A percentile compares a stretch with the other conserved stretches of the same genome.
phyloP scores from a whole-genome alignment of 2,329 filamentous ascomycete species.

The Aspergillus novoparasiticus region DNA sequence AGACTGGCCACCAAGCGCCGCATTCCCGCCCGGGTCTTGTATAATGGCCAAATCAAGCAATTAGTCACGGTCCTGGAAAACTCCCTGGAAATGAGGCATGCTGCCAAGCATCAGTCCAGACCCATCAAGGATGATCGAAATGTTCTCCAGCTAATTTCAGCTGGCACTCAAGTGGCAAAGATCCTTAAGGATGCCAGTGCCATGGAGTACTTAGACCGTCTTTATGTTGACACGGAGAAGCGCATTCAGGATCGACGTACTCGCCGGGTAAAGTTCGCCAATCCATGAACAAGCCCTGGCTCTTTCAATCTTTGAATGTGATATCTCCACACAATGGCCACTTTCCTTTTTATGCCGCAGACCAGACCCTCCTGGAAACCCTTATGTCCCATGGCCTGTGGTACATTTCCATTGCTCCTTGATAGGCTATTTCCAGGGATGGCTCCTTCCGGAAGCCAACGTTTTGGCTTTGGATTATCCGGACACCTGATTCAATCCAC shows the following conservation, averaged over 20 bases:
- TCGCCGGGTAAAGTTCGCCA: slow-evolving; percentile 41
- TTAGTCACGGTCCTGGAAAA: slow-evolving; percentile 87
- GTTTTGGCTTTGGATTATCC: slow-evolving; percentile 3
- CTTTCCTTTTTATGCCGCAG: background rate
- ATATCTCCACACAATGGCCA: slow-evolving; percentile 14
- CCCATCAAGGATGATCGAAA: slow-evolving; percentile 87
- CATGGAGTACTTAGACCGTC: slow-evolving; percentile 77
- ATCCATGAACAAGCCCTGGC: slow-evolving; percentile 25
- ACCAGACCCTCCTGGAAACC: slow-evolving; percentile 8
- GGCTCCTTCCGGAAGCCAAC: slow-evolving; percentile 3
- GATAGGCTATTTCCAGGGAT: slow-evolving; percentile 4
- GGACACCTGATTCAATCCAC: background rate
- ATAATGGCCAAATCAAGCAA: slow-evolving; percentile 90
- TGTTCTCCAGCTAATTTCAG: slow-evolving; percentile 83
- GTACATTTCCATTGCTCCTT: slow-evolving; percentile 1
- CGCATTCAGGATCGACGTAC: slow-evolving; percentile 69
- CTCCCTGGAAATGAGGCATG: slow-evolving; percentile 83
- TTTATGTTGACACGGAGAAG: slow-evolving; percentile 81
- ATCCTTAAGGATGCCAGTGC: slow-evolving; percentile 81
- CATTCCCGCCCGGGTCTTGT: slow-evolving; percentile 80
- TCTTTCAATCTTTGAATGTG: slow-evolving; percentile 12
- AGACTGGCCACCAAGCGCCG: slow-evolving; percentile 81
- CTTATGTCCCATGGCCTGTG: background rate
- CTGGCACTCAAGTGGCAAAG: slow-evolving; percentile 83
- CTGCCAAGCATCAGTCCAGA: slow-evolving; percentile 78